phyloP scores from a whole-genome alignment of 1,284 basidiomycete species.

The Apiotrichum brassicae region DNA sequence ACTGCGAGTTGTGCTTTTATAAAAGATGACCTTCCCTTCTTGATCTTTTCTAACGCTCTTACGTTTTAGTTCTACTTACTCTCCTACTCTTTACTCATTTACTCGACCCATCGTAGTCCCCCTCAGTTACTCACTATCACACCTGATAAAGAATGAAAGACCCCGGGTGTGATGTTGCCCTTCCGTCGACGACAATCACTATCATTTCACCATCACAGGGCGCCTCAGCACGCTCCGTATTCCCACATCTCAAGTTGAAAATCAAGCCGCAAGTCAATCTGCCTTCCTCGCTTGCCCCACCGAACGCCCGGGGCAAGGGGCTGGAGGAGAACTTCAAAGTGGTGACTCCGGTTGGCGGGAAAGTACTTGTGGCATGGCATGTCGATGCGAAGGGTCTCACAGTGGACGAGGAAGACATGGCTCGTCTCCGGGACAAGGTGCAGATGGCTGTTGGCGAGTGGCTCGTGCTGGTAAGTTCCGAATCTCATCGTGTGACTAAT shows the following conservation, averaged over 20 bases:
- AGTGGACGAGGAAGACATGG: neutral
- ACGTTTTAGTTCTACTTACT: no score
- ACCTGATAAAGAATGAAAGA: no score
- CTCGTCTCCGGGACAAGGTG: neutral
- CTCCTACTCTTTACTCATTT: neutral
- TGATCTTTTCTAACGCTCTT: no score
- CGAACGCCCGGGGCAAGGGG: slow-evolving; percentile 5
- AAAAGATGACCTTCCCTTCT: no score
- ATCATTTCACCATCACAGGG: neutral
- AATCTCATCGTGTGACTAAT: neutral
- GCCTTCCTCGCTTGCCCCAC: slow-evolving; percentile 13
- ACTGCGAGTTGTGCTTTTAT: no score
- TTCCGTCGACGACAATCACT: neutral
- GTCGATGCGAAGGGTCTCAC: neutral
- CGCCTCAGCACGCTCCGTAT: neutral
- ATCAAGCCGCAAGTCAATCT: slow-evolving; percentile 10
- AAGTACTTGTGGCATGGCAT: slow-evolving; percentile 9
- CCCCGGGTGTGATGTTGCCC: no score
- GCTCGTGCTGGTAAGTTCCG: neutral
- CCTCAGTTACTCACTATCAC: neutral
- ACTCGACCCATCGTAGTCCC: neutral
- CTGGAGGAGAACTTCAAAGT: slow-evolving; percentile 22
- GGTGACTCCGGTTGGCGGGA: slow-evolving; percentile 18
- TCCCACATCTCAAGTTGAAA: slow-evolving; percentile 14
- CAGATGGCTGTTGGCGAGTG: neutral